phyloP scores from a whole-genome alignment of 2,329 filamentous ascomycete genomes.

The Xylaria sp. region DNA sequence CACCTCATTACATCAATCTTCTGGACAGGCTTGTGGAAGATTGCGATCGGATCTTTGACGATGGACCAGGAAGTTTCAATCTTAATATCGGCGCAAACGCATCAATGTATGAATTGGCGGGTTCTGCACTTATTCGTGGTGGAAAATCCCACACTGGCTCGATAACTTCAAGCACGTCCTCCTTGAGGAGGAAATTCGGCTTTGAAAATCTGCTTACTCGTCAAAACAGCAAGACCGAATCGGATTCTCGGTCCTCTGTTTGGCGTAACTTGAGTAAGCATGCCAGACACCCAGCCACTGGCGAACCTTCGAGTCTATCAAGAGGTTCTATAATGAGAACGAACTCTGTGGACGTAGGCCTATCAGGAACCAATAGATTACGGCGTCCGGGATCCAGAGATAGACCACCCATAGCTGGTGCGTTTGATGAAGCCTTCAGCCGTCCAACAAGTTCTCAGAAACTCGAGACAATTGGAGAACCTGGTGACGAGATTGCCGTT shows the following conservation, averaged over 20 bases:
- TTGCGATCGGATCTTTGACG: slow-evolving; percentile 85
- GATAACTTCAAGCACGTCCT: slow-evolving; percentile 84
- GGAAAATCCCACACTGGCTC: slow-evolving; percentile 73
- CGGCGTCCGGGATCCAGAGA: slow-evolving; percentile 63
- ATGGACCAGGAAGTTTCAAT: slow-evolving; percentile 46
- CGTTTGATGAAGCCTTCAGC: slow-evolving; percentile 61
- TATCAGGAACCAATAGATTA: slow-evolving; percentile 54
- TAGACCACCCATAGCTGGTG: slow-evolving; percentile 64
- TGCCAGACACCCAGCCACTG: slow-evolving; percentile 63
- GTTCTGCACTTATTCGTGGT: slow-evolving; percentile 62
- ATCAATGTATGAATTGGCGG: slow-evolving; percentile 63
- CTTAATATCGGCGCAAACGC: slow-evolving; percentile 48
- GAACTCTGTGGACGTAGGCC: slow-evolving; percentile 73
- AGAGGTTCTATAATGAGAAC: slow-evolving; percentile 72
- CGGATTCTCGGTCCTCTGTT: slow-evolving; percentile 75
- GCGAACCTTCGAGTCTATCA: slow-evolving; percentile 67
- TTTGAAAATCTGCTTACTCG: slow-evolving; percentile 77
- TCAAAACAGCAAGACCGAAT: slow-evolving; percentile 76
- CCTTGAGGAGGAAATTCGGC: slow-evolving; percentile 82
- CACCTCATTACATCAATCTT: slow-evolving; percentile 84
- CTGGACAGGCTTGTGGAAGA: slow-evolving; percentile 89
- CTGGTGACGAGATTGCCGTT: slow-evolving; percentile 48
- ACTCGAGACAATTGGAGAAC: slow-evolving; percentile 66
- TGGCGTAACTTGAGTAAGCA: slow-evolving; percentile 91
- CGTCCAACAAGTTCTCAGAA: slow-evolving; percentile 64